Conservation (phyloP, 306 rosid species). For the peach (Prunus persica) region DNA sequence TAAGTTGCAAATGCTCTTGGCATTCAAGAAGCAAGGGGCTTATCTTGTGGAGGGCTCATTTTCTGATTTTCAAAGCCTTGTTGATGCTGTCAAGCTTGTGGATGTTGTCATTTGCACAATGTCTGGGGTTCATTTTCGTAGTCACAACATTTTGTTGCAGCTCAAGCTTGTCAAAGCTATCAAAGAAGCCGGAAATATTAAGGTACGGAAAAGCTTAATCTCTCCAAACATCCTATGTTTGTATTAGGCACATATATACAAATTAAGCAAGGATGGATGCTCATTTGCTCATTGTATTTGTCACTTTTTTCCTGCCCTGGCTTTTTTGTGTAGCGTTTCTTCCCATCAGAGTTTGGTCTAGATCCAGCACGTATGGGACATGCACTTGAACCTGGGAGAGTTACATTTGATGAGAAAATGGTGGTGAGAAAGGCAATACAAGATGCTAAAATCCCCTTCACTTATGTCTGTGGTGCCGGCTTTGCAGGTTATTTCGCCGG, state of each 20-base stretch:
- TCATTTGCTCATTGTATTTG: no score
- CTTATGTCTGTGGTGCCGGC: conserved; percentile 62
- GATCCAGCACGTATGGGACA: conserved; percentile 67
- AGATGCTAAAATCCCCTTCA: conserved; percentile 66
- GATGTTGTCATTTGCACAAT: conserved; percentile 23
- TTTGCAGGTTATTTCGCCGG: conserved; percentile 83
- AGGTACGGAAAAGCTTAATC: neutral
- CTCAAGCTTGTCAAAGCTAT: conserved; percentile 17
- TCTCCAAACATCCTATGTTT: no score
- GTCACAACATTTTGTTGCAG: conserved; percentile 4
- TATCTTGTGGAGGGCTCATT: neutral
- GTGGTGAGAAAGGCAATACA: conserved; percentile 64
- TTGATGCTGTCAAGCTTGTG: conserved; percentile 15
- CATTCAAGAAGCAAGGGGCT: neutral
- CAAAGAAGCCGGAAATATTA: conserved; percentile 33
- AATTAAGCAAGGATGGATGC: no score
- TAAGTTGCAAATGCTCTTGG: neutral
- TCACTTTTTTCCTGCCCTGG: no score
- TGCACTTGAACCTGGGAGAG: conserved; percentile 74
- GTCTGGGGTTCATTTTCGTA: neutral
- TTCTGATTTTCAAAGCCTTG: conserved; percentile 14
- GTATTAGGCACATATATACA: no score
- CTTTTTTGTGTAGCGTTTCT: conserved; percentile 45
- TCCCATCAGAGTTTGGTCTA: conserved; percentile 75
- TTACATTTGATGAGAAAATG: conserved; percentile 78